These are phyloP conservation scores for Cyclaneusma minus DNA, from an alignment of 2,329 filamentous ascomycete species.

Conservation along the genomic window DNA sequence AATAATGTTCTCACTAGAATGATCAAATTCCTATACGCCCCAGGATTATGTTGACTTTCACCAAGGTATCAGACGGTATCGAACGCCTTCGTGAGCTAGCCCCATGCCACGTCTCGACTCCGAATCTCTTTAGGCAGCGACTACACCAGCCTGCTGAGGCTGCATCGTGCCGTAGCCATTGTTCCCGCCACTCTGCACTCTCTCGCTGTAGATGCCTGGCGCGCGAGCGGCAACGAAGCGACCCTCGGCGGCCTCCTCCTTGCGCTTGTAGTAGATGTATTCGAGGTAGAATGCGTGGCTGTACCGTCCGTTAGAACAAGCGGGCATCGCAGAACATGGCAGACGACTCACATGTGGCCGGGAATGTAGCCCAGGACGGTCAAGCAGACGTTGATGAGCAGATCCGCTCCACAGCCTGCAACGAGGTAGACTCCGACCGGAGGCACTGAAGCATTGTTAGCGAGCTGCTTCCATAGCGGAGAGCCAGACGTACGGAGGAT, in stretches of 20 bases:
- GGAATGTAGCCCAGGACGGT: slow-evolving; percentile 20
- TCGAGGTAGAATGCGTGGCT: slow-evolving; percentile 70
- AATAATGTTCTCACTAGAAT: too few relatives aligned
- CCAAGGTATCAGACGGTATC: neutral
- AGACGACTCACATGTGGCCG: slow-evolving; percentile 1
- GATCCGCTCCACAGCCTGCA: slow-evolving; percentile 21
- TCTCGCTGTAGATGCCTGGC: slow-evolving; percentile 56
- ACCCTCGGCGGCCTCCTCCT: slow-evolving; percentile 45
- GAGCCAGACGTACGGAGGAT: slow-evolving; percentile 23
- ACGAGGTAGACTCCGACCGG: slow-evolving; percentile 24
- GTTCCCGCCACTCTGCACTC: slow-evolving; percentile 57
- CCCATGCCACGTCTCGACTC: slow-evolving; percentile 1
- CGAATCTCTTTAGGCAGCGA: slow-evolving; percentile 11
- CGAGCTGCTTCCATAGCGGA: too few relatives aligned
- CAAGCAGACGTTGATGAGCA: slow-evolving; percentile 24
- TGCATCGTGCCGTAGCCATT: slow-evolving; percentile 42
- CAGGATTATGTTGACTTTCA: too few relatives aligned
- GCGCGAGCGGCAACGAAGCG: slow-evolving; percentile 36
- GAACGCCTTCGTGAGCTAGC: neutral
- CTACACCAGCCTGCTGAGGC: slow-evolving; percentile 12
- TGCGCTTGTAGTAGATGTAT: slow-evolving; percentile 69
- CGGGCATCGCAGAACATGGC: slow-evolving; percentile 22
- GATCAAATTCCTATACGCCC: too few relatives aligned
- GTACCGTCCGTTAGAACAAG: too few relatives aligned
- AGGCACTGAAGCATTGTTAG: slow-evolving; percentile 15